Evolutionary conservation across 2,329 filamentous ascomycete genomes (phyloP), one percentile per base, ranked within the genome.

Genomic region (Cladosporium sp.): DNA sequence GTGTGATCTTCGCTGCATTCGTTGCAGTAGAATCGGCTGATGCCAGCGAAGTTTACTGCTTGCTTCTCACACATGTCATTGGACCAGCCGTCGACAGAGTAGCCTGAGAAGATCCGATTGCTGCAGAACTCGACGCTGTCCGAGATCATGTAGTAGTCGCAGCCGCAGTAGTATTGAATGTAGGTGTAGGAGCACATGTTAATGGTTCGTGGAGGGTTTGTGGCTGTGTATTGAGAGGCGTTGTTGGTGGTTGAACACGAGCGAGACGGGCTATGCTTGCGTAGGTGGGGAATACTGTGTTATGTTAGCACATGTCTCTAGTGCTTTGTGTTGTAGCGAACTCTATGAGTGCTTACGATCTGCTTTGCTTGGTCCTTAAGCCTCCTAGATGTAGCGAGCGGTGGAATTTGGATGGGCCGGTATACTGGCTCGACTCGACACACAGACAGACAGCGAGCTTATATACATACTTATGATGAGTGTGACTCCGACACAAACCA

Each of bases 181-280:
- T 82, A 82, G 12, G 80, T 81, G 72, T 82, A 82, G 44, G 73
- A 75, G 71, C 80, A 82, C 80, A 82, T 82, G 28, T 33, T 55
- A 28, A 21, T 31, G 7, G n/a, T 12, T 10, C 28, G 10, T 2
- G 18, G 16, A 29, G 3, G 46, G 12, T 12, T 29, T 29, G 49
- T 28, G 50, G 50, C 29, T 29, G 50, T 31, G 16, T 53, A 31
- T n/a, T 53, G 26, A n/a, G 26, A n/a, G 12, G n/a, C 8, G 40
- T 46, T 46, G 6, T 1, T 12, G 7, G n/a, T 46, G 40, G 40
- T 10, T 10, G 40, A 21, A 46, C 40, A 52, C 21, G 23, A 28
- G 31, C 23, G 23, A 26, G 23, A 26, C 23, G 31, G 11, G 23
- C 46, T 26, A 50, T 50, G 50, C 26, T 16, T 53, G 26, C 18